Percentiles rank a stretch among this genome's conserved stretches.
phyloP scores from a whole-genome alignment of 495 filamentous ascomycete species.

The Penicillium maclennaniae region DNA sequence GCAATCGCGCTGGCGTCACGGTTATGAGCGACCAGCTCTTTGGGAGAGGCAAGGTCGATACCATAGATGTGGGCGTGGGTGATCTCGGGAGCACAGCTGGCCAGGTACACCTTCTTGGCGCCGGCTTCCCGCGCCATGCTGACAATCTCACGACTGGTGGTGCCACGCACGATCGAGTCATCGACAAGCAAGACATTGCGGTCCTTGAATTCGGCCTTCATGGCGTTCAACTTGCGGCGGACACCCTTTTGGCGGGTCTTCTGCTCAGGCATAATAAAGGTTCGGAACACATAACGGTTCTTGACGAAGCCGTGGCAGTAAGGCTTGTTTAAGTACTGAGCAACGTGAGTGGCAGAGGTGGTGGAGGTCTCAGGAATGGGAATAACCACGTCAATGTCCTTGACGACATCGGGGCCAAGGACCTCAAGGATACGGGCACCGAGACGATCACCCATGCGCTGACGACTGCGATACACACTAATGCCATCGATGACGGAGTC shows the following conservation, averaged over 20 bases:
- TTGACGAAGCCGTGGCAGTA: constrained; percentile 88
- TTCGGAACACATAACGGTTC: constrained; percentile 94
- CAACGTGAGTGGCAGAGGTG: constrained; percentile 76
- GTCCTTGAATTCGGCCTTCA: constrained; percentile 80
- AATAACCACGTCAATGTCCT: constrained; percentile 87
- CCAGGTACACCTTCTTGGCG: constrained; percentile 87
- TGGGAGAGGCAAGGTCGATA: constrained; percentile 81
- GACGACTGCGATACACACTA: constrained; percentile 79
- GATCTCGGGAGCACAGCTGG: constrained; percentile 82
- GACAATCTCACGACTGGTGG: constrained; percentile 87
- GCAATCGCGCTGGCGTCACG: constrained; percentile 66
- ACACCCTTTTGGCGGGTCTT: constrained; percentile 69
- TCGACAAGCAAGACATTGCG: constrained; percentile 85
- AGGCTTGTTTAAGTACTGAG: constrained; percentile 71
- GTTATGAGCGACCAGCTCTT: constrained; percentile 81
- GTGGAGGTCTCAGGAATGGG: constrained; percentile 86
- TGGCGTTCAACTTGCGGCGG: constrained; percentile 65
- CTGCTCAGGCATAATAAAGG: constrained; percentile 93
- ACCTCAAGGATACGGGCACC: constrained; percentile 72
- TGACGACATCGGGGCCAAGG: constrained; percentile 69
- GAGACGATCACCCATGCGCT: constrained; percentile 88
- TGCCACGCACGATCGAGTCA: constrained; percentile 91
- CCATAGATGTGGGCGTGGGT: constrained; percentile 79
- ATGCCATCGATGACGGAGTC: constrained; percentile 93
- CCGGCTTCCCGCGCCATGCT: constrained; percentile 89